phyloP scores from a whole-genome alignment of 169 alveolate species.

The Plasmodium falciparum region DNA sequence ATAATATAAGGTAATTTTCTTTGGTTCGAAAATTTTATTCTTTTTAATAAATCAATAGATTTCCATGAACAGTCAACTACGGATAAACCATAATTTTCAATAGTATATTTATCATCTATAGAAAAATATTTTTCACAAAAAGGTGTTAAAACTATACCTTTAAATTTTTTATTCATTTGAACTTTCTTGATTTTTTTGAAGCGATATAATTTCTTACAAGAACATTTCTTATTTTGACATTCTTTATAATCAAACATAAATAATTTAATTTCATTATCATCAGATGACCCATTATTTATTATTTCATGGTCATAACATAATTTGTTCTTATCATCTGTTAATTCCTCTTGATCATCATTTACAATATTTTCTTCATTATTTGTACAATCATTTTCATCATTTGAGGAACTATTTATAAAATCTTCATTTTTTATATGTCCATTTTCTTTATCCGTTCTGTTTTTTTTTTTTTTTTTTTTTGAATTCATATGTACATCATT shows the following conservation, averaged over 20 bases:
- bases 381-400: neutral
- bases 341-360: neutral
- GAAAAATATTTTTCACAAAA: constrained; percentile 75
- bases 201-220: constrained; percentile 73
- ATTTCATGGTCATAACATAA: neutral
- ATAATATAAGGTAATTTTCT: constrained; percentile 74
- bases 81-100: constrained; percentile 66
- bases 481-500: neutral
- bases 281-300: neutral
- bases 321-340: neutral
- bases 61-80: constrained; percentile 78
- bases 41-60: constrained; percentile 73
- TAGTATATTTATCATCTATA: constrained; percentile 45
- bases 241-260: constrained; percentile 77
- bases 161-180: constrained; percentile 67
- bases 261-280: constrained; percentile 30
- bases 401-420: neutral
- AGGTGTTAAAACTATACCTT: constrained; percentile 77
- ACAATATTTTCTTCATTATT: neutral
- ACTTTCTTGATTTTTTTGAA: constrained; percentile 75
- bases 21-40: constrained; percentile 53
- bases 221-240: constrained; percentile 75
- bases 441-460: neutral
- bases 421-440: neutral
- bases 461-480: neutral